These are phyloP conservation scores for Blastobotrys terrestris DNA, from an alignment of 805 yeast species.

Conservation along the genomic window DNA sequence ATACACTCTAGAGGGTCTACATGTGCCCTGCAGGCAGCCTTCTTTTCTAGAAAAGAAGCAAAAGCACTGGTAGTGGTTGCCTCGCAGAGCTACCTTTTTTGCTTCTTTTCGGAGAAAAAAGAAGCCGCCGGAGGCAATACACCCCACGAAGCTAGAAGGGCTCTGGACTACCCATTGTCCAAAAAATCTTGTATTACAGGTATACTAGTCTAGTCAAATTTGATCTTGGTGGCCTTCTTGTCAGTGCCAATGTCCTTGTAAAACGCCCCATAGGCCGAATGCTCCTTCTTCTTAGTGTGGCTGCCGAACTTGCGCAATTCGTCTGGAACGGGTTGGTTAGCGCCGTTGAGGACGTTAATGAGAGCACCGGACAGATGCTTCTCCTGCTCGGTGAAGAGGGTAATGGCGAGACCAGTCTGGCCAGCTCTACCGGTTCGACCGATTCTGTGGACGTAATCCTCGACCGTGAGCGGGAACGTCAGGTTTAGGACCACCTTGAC, in stretches of 20 bases:
- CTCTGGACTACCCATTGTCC: no score
- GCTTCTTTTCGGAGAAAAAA: no score
- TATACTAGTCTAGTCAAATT: slow-evolving; percentile 47
- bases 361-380: slow-evolving; percentile 94
- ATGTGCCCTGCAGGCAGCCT: no score
- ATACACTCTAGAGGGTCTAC: no score
- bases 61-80: no score
- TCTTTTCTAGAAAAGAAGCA: no score
- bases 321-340: slow-evolving; percentile 92
- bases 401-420: slow-evolving; percentile 87
- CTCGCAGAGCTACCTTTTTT: no score
- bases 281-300: slow-evolving; percentile 96
- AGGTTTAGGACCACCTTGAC: slow-evolving; percentile 92
- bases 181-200: neutral
- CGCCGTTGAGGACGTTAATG: slow-evolving; percentile 87
- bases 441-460: slow-evolving; percentile 94
- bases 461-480: slow-evolving; percentile 94
- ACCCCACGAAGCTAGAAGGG: no score
- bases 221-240: slow-evolving; percentile 80
- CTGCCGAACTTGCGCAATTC: slow-evolving; percentile 93
- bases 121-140: no score
- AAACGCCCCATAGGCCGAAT: slow-evolving; percentile 97
- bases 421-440: slow-evolving; percentile 99
- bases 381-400: slow-evolving; percentile 93
- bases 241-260: slow-evolving; percentile 85